Base-by-base conservation (phyloP, 2,329 filamentous ascomycete genomes). In the Aspergillus awamori region DNA sequence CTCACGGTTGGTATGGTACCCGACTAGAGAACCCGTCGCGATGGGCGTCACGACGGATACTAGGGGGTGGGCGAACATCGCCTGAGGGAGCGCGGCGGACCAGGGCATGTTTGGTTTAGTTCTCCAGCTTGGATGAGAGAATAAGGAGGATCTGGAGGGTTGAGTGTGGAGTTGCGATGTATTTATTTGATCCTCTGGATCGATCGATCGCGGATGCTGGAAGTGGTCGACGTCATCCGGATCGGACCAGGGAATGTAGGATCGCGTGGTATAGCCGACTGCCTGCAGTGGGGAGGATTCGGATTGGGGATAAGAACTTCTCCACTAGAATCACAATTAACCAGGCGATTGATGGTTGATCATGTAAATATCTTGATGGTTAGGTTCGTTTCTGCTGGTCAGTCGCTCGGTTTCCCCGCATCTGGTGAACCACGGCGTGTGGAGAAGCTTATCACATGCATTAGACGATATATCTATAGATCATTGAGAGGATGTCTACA, bases 1-100 rank as follows among this genome's bases (percentile, higher is more conserved):
- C 71, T 57, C 60, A 73, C 70, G 66, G 59, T 74, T 70, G 54
- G 71, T 71, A 1, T 72, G 63, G n/a, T 74, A 71, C 8, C 73
- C 74, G 8, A 74, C 58, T 1, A 67, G 28, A 8, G 65, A 68
- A 3, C 73, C 72, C 1, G 62, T 63, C 2, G 64, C 48, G 49
- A 73, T 69, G 30, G 73, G 74, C 30, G 68, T 72, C 22, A 67
- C 59, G 33, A 74, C 65, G 39, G 73, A 70, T 8, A 72, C 61
- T 15, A 74, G 56, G 13, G 73, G 74, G 7, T 72, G 73, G 54
- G 69, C 58, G 53, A 75, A 71, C 30, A 75, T 58, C 10, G 65
- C 63, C 57, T 71, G 68, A 2, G 72, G 73, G 26, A 76, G 67
- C 8, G 65, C 66, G 7, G 72, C 64, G 15, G 70, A 73, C 70